Percentiles rank a stretch among this genome's conserved stretches.
Evolutionary conservation across 306 rosid species (phyloP).

Genomic region (Ammopiptanthus mongolicus): DNA sequence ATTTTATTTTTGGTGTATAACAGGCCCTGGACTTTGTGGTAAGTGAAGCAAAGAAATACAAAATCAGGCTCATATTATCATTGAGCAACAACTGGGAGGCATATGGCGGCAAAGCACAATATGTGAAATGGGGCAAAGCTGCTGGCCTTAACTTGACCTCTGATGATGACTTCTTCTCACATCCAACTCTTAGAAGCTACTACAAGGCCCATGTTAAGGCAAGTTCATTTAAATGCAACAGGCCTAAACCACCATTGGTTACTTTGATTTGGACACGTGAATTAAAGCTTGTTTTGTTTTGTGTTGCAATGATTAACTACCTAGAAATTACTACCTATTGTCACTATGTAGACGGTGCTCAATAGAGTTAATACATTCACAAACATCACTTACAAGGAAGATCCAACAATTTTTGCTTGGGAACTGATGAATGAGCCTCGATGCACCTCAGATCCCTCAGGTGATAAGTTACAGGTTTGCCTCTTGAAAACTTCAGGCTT

Average conservation of each 20-base stretch:
- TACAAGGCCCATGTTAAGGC: constrained; percentile 87
- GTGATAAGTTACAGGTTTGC: constrained; percentile 69
- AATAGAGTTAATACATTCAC: constrained; percentile 76
- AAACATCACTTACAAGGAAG: constrained; percentile 78
- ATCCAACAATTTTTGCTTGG: constrained; percentile 92
- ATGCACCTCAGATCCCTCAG: constrained; percentile 82
- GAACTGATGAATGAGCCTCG: constrained; percentile 94
- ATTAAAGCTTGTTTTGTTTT: background rate
- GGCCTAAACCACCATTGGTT: background rate
- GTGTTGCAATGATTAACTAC: background rate
- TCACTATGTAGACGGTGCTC: constrained; percentile 60
- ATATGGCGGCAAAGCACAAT: constrained; percentile 90
- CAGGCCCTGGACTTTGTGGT: constrained; percentile 91
- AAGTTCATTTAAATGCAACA: constrained; percentile 26
- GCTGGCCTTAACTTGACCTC: constrained; percentile 77
- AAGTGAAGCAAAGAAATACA: constrained; percentile 84
- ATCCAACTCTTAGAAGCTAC: constrained; percentile 75
- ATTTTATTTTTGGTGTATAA: constrained; percentile 7
- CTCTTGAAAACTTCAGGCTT: constrained; percentile 2
- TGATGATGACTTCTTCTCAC: constrained; percentile 85
- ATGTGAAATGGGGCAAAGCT: constrained; percentile 87
- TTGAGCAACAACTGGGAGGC: constrained; percentile 92
- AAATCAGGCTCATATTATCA: constrained; percentile 81
- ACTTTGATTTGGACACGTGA: background rate
- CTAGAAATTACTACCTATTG: background rate